Evolutionary conservation across 2,329 filamentous ascomycete species (phyloP), one percentile per base, ranked within the genome.

Genomic region (Sporothrix phasma): DNA sequence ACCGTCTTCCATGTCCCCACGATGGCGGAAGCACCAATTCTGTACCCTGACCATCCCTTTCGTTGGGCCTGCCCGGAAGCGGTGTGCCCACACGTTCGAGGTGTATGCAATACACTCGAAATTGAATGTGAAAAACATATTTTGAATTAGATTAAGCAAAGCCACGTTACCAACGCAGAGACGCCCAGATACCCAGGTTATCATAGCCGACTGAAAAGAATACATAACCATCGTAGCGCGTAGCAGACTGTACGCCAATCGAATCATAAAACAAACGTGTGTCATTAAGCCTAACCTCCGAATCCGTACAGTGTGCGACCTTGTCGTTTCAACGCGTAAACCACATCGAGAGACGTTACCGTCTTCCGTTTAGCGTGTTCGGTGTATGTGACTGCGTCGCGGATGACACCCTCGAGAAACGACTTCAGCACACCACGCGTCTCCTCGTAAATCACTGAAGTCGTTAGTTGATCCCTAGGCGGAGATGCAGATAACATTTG

Each of bases 251-350:
- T 66, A 61, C 64, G 59, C 62, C 46, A 26, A 53, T 54, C 45
- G 13, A 49, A 49, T 41, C 62, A n/a, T 65, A 65, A 49, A 68
- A 70, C 65, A 69, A 68, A 62, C 68, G 61, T 70, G 34, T 69
- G 66, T 67, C 64, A 60, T 69, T 17, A 65, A 63, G 64, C 66
- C 86, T 89, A 93, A 84, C 89, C 89, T 84, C 89, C 89, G 84
- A 92, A 92, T 81, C 89, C 89, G 83, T 92, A 93, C 70, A 92
- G 88, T 75, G 89, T 89, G 74, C 88, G 83, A 74, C 84, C 84
- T 79, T 87, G 84, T 76, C 84, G 80, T 82, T 87, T 87, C 70
- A 87, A 80, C 53, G 84, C 84, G 70, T 87, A 87, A 76, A 87
- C 84, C 26, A 87, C 84, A 70, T 87, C 84, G 56, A 87, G 82